phyloP scores from a whole-genome alignment of 2,329 filamentous ascomycete species.

The Sphaerulina musiva region DNA sequence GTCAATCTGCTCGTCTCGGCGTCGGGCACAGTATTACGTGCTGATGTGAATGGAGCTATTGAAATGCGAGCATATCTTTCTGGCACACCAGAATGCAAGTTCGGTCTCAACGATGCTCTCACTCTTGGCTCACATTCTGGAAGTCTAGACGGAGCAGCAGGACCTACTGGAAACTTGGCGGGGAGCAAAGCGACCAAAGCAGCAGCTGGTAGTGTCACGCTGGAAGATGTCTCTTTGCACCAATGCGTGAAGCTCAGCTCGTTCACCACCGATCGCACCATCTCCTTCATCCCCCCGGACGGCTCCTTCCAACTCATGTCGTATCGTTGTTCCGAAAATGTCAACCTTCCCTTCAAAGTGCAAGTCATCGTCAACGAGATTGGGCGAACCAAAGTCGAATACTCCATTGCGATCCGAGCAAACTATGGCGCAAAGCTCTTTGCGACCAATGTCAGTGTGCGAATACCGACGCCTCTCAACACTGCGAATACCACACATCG shows the following conservation, averaged over 20 bases:
- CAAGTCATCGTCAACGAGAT: conserved; percentile 98
- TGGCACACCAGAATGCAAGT: conserved; percentile 97
- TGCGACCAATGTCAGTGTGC: conserved; percentile 89
- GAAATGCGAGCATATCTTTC: conserved; percentile 97
- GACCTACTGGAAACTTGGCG: conserved; percentile 68
- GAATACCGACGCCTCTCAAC: conserved; percentile 92
- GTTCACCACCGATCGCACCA: conserved; percentile 93
- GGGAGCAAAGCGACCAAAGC: conserved; percentile 89
- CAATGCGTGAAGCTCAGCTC: conserved; percentile 97
- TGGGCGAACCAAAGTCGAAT: conserved; percentile 95
- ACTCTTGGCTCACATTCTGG: conserved; percentile 63
- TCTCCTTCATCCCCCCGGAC: conserved; percentile 93
- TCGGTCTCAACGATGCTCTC: conserved; percentile 90
- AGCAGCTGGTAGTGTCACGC: conserved; percentile 85
- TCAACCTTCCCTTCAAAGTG: conserved; percentile 97
- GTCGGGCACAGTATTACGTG: conserved; percentile 85
- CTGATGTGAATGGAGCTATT: conserved; percentile 95
- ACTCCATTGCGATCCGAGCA: conserved; percentile 93
- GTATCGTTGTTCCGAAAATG: conserved; percentile 95
- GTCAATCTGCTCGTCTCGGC: conserved; percentile 99
- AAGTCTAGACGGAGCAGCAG: conserved; percentile 43
- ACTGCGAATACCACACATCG: conserved; percentile 89
- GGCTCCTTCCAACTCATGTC: conserved; percentile 99
- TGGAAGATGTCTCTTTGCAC: conserved; percentile 98
- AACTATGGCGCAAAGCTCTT: conserved; percentile 97